A percentile compares a stretch with the other conserved stretches of the same genome.
Evolutionary conservation across 768 basidiomycete species (phyloP).

Genomic region (Serendipita sp.): DNA sequence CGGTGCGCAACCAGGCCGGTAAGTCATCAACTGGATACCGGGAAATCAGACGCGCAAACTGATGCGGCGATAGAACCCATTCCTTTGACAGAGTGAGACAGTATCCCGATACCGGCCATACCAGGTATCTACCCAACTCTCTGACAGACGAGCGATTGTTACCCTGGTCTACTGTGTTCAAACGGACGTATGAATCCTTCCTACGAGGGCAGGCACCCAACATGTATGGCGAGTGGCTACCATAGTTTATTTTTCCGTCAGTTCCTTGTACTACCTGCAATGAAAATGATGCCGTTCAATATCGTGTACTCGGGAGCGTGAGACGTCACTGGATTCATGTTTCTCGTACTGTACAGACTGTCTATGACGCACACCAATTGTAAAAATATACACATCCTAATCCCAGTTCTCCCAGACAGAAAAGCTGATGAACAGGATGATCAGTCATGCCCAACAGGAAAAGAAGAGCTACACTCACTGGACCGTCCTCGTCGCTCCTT

Average conservation of each 20-base stretch:
- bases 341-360: too few relatives aligned
- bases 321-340: too few relatives aligned
- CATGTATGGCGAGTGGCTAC: conserved; percentile 79
- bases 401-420: neutral
- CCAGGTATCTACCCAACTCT: too few relatives aligned
- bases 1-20: conserved; percentile 42
- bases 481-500: conserved; percentile 35
- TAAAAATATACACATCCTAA: too few relatives aligned
- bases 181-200: conserved; percentile 89
- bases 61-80: too few relatives aligned
- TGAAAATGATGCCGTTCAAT: too few relatives aligned
- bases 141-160: conserved; percentile 64
- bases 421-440: neutral
- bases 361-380: too few relatives aligned
- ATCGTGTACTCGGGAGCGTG: too few relatives aligned
- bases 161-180: conserved; percentile 86
- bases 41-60: neutral
- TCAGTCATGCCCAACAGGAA: neutral
- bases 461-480: conserved; percentile 31
- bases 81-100: neutral
- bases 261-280: too few relatives aligned
- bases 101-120: neutral
- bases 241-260: conserved; percentile 22
- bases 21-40: conserved; percentile 15
- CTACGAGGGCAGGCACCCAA: conserved; percentile 83